Percentiles rank a stretch among this genome's conserved stretches.
Evolutionary conservation across 225 moss, liverwort and hornwort species (phyloP).

Genomic region (Marchantia paleacea): DNA sequence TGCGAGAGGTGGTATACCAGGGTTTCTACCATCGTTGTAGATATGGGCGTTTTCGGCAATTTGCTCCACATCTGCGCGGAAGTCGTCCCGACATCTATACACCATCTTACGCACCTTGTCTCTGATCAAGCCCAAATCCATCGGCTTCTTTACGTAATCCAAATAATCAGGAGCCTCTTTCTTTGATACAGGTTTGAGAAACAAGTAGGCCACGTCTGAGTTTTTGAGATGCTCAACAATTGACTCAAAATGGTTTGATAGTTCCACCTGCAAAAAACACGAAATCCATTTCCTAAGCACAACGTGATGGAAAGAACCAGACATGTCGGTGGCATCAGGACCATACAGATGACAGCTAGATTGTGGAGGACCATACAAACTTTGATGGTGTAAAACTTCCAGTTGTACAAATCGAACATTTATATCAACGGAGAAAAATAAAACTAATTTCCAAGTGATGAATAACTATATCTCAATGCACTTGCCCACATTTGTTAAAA

Average conservation of each 20-base stretch:
- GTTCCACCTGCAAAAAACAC: conserved; percentile 59
- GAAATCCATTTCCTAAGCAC: neutral
- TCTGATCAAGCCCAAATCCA: conserved; percentile 84
- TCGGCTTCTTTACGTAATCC: conserved; percentile 70
- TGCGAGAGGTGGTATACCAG: conserved; percentile 91
- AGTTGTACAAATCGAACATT: too few species aligned
- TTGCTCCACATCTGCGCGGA: conserved; percentile 81
- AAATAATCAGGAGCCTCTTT: conserved; percentile 98
- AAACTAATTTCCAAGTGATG: too few species aligned
- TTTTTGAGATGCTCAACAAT: conserved; percentile 63
- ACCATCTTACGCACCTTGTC: conserved; percentile 81
- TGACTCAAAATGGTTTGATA: conserved; percentile 85
- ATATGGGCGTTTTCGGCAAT: conserved; percentile 84
- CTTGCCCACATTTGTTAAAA: too few species aligned
- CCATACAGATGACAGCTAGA: too few species aligned
- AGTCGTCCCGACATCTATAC: conserved; percentile 76
- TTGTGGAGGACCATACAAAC: too few species aligned
- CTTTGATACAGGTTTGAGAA: conserved; percentile 90
- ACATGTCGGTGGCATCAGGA: neutral
- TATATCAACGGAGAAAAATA: too few species aligned
- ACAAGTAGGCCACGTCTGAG: conserved; percentile 79
- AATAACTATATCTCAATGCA: too few species aligned
- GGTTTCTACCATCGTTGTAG: conserved; percentile 83
- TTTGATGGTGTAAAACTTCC: too few species aligned
- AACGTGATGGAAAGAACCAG: neutral